These are phyloP conservation scores for Emericellopsis terricola DNA, from an alignment of 495 filamentous ascomycete genomes.

Conservation along the genomic window DNA sequence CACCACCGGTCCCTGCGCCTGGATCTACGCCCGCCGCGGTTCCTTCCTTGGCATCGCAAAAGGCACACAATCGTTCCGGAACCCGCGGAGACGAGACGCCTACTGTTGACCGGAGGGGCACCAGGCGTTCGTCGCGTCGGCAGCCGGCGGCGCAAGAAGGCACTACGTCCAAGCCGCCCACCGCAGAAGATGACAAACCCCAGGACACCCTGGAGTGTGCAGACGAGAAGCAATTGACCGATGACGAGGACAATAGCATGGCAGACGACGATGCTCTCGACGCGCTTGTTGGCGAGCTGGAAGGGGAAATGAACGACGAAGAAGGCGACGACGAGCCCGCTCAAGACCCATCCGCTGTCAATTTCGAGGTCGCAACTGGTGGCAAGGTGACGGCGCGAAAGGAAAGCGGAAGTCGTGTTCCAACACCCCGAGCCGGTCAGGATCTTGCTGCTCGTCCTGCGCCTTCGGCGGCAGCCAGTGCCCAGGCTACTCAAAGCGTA, in stretches of 20 bases:
- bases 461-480: conserved; percentile 24
- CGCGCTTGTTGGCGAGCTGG: conserved; percentile 77
- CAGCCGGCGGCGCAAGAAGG: conserved; percentile 28
- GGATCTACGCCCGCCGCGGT: conserved; percentile 20
- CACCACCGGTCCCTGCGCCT: conserved; percentile 10
- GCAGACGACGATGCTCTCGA: conserved; percentile 56
- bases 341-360: conserved; percentile 68
- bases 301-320: conserved; percentile 67
- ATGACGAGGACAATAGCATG: conserved; percentile 58
- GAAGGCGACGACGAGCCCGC: conserved; percentile 23
- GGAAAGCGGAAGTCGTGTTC: conserved; percentile 81
- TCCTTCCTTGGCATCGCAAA: conserved; percentile 13
- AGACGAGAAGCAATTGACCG: conserved; percentile 76
- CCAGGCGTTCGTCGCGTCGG: conserved; percentile 36
- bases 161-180: conserved; percentile 30
- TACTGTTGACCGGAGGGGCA: conserved; percentile 23
- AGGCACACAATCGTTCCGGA: too few relatives aligned
- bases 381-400: conserved; percentile 93
- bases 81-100: too few relatives aligned
- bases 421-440: conserved; percentile 45
- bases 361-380: conserved; percentile 75
- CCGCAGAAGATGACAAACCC: conserved; percentile 36
- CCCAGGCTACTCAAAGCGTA: too few relatives aligned
- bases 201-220: conserved; percentile 73
- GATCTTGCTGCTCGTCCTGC: conserved; percentile 18